These are phyloP conservation scores for Agaricales sp. DNA, from an alignment of 1,284 basidiomycete genomes.

Conservation along the genomic window DNA sequence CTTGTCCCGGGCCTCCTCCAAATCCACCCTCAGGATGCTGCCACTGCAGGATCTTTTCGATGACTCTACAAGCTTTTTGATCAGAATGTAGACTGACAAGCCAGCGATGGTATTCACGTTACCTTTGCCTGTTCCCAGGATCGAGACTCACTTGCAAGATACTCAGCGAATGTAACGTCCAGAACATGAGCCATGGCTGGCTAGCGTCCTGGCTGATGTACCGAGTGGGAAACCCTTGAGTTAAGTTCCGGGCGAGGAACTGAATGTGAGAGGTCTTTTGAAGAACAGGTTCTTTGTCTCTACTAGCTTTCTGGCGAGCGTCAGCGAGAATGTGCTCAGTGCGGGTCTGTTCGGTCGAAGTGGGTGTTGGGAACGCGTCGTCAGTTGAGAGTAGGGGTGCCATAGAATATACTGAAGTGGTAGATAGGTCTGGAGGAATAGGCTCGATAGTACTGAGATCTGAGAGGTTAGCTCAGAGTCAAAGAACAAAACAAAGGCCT, in stretches of 20 bases:
- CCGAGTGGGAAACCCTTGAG: slow-evolving; percentile 66
- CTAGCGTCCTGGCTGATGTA: slow-evolving; percentile 86
- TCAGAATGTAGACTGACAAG: no score
- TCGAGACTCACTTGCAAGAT: slow-evolving; percentile 72
- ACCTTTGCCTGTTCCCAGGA: slow-evolving; percentile 65
- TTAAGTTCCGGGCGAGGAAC: slow-evolving; percentile 56
- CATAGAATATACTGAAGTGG: neutral
- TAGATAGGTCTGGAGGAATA: neutral
- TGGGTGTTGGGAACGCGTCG: neutral
- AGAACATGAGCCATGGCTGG: slow-evolving; percentile 88
- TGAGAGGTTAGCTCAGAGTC: no score
- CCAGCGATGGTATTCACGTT: slow-evolving; percentile 18
- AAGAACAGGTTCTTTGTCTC: slow-evolving; percentile 23
- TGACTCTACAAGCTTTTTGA: slow-evolving; percentile 33
- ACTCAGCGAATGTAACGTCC: slow-evolving; percentile 79
- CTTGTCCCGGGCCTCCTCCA: slow-evolving; percentile 84
- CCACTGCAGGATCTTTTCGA: slow-evolving; percentile 68
- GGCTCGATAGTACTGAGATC: neutral
- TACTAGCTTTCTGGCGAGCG: neutral
- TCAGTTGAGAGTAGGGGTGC: neutral
- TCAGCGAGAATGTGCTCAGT: neutral
- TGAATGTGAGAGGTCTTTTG: slow-evolving; percentile 56
- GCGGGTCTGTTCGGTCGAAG: neutral
- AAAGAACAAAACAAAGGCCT: no score
- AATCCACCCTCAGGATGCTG: slow-evolving; percentile 85